Conservation (phyloP, 164 flowering plant species). For the Santalum album region DNA sequence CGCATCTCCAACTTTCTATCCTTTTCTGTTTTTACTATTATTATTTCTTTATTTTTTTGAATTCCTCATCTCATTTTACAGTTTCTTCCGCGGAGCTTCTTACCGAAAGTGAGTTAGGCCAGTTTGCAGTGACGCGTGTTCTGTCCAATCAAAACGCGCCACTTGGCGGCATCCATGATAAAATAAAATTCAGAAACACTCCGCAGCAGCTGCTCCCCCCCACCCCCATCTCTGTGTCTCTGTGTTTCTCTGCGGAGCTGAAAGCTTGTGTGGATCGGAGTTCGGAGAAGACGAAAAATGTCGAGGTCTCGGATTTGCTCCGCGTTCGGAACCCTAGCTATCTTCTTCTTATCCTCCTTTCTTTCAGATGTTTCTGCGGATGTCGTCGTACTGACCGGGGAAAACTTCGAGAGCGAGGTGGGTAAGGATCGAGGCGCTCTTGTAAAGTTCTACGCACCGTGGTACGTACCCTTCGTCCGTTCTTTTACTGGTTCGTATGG, state of each 20-base stretch:
- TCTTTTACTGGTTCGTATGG: neutral
- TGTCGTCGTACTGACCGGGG: slow-evolving; percentile 47
- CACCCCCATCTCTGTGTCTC: too few relatives aligned
- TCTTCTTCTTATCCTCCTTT: slow-evolving; percentile 19
- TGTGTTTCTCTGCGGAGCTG: too few relatives aligned
- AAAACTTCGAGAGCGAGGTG: slow-evolving; percentile 65
- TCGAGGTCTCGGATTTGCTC: slow-evolving; percentile 50
- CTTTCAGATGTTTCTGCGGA: slow-evolving; percentile 27
- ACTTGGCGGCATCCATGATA: too few relatives aligned
- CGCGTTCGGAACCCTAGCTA: slow-evolving; percentile 26
- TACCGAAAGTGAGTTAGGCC: too few relatives aligned
- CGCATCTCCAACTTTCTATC: slow-evolving; percentile 5
- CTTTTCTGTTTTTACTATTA: too few relatives aligned
- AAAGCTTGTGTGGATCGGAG: neutral
- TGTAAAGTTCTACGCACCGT: slow-evolving; percentile 96
- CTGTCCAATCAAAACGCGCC: too few relatives aligned
- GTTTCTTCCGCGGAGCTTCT: too few relatives aligned
- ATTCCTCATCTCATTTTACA: too few relatives aligned
- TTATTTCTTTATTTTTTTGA: too few relatives aligned
- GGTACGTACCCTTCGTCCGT: slow-evolving; percentile 30
- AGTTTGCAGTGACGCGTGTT: too few relatives aligned
- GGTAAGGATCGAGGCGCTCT: slow-evolving; percentile 89
- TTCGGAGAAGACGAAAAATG: slow-evolving; percentile 22
- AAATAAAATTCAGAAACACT: too few relatives aligned
- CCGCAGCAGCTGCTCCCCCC: too few relatives aligned